phyloP scores from a whole-genome alignment of 2,329 filamentous ascomycete species.

The Phialophora chinensis region DNA sequence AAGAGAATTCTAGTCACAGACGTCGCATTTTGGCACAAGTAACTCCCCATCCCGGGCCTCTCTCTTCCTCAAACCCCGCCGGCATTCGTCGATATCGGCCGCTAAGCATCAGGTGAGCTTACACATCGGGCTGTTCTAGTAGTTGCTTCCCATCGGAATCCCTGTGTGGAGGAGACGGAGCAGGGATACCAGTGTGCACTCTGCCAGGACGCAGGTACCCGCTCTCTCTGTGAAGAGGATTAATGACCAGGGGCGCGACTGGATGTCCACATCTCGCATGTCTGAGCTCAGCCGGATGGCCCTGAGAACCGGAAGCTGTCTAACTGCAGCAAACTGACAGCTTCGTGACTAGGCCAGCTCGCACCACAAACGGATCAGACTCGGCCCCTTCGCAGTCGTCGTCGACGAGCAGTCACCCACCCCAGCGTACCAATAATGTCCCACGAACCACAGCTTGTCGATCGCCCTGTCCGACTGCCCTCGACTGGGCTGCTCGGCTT shows the following conservation, averaged over 20 bases:
- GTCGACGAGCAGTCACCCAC: neutral
- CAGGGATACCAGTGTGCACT: neutral
- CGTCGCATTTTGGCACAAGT: conserved; percentile 3
- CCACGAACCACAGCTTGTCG: neutral
- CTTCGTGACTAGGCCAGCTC: neutral
- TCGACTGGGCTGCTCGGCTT: conserved; percentile 12
- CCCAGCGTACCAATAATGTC: neutral
- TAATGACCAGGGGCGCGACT: neutral
- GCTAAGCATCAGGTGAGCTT: conserved; percentile 12
- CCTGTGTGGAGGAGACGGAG: neutral
- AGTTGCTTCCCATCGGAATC: neutral
- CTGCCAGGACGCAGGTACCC: neutral
- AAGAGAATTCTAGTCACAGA: neutral
- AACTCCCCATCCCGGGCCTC: neutral
- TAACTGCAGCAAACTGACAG: neutral
- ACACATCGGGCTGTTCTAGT: neutral
- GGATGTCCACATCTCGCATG: neutral
- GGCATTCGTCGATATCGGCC: conserved; percentile 9
- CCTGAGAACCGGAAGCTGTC: neutral
- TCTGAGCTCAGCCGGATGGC: neutral
- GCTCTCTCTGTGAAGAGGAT: too few species aligned
- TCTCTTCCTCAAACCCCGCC: neutral
- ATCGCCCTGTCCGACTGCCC: neutral
- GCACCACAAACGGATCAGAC: neutral
- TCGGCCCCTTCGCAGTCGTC: conserved; percentile 4